phyloP scores from a whole-genome alignment of 306 rosid genomes.

The Glycine soja region DNA sequence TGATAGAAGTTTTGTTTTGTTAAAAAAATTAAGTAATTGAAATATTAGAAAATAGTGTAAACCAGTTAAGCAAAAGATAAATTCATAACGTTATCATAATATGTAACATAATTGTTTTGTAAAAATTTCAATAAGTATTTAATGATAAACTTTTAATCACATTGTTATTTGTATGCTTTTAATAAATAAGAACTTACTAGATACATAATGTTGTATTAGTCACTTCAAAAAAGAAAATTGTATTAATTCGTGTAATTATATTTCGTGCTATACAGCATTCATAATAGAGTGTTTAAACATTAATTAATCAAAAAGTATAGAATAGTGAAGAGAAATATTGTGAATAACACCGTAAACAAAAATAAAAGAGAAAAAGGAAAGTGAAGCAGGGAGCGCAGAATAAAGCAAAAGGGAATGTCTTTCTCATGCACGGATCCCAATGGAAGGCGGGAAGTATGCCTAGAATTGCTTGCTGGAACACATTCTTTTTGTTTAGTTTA shows the following conservation, averaged over 20 bases:
- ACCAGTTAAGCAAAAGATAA: not conserved
- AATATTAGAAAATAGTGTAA: not conserved
- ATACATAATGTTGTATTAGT: too few species aligned
- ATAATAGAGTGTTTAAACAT: not conserved
- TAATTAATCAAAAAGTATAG: slow-evolving; percentile 6
- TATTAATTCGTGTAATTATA: not conserved
- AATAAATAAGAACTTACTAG: not conserved
- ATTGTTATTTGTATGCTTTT: slow-evolving; percentile 7
- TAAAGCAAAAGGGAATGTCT: slow-evolving; percentile 69
- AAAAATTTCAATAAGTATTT: not conserved
- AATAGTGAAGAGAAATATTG: not conserved
- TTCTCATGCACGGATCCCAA: slow-evolving; percentile 80
- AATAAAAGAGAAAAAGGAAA: slow-evolving; percentile 39
- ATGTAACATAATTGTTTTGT: not conserved
- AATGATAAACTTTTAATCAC: not conserved
- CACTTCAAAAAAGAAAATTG: not conserved
- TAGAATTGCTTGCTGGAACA: slow-evolving; percentile 59
- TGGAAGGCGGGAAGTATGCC: slow-evolving; percentile 61
- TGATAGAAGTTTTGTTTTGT: not conserved
- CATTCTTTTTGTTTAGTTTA: slow-evolving; percentile 75
- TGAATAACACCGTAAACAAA: not conserved
- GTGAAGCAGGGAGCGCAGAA: slow-evolving; percentile 41
- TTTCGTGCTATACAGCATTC: not conserved
- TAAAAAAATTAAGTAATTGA: not conserved
- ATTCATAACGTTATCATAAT: not conserved